These are phyloP conservation scores for Austroboletus novae-zelandiae DNA, from an alignment of 1,284 basidiomycete species.

Conservation along the genomic window DNA sequence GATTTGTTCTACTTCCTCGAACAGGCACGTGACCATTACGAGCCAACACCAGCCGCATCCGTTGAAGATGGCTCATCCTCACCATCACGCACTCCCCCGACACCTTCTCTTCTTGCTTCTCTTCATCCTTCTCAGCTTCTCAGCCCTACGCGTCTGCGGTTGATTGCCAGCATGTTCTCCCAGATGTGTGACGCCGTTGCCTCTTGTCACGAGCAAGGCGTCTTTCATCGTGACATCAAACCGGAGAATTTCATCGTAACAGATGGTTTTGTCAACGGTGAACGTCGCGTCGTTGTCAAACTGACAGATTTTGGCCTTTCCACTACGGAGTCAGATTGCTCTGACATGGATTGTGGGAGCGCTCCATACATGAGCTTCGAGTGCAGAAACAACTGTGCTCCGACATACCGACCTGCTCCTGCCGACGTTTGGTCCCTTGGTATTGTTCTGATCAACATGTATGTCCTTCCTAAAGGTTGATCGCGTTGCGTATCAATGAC, in stretches of 20 bases:
- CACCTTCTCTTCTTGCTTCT: constrained; percentile 89
- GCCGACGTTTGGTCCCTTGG: constrained; percentile 99
- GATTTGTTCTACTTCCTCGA: constrained; percentile 98
- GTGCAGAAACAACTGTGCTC: constrained; percentile 95
- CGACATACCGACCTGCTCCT: constrained; percentile 89
- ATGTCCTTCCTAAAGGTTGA: constrained; percentile 27
- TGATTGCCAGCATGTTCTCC: constrained; percentile 95
- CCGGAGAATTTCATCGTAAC: constrained; percentile 96
- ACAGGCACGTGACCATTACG: constrained; percentile 84
- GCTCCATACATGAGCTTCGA: constrained; percentile 99
- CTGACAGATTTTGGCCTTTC: constrained; percentile 97
- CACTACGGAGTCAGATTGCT: constrained; percentile 83
- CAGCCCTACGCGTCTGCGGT: constrained; percentile 80
- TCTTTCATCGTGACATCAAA: constrained; percentile 98
- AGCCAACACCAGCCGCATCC: constrained; percentile 46
- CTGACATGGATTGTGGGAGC: constrained; percentile 98
- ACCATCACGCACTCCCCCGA: constrained; percentile 75
- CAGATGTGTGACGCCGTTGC: constrained; percentile 98
- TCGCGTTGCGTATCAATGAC: constrained; percentile 3
- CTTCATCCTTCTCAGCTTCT: constrained; percentile 82
- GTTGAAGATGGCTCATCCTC: constrained; percentile 43
- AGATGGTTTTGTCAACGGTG: constrained; percentile 62
- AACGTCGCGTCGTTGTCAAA: constrained; percentile 86
- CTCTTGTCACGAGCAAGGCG: constrained; percentile 89
- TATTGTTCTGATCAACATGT: constrained; percentile 98